Percentiles rank a stretch among this genome's conserved stretches.
phyloP scores from a whole-genome alignment of 148 eudicot species.

The Chenopodium quinoa region DNA sequence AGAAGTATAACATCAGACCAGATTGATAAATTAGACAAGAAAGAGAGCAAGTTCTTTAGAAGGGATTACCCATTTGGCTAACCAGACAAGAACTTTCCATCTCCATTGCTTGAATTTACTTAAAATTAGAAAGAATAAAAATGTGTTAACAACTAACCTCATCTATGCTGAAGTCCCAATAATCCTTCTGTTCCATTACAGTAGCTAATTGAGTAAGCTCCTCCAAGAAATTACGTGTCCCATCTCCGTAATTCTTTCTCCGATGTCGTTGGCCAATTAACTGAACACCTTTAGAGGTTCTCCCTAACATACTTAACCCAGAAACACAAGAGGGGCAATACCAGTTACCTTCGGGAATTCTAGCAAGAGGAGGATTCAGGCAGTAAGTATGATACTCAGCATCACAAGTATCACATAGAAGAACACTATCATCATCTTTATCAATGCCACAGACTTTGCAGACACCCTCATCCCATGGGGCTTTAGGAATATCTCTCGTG shows the following conservation, averaged over 20 bases:
- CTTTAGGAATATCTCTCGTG: slow-evolving; percentile 52
- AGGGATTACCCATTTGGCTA: background rate
- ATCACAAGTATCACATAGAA: slow-evolving; percentile 70
- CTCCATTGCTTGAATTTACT: background rate
- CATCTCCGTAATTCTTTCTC: slow-evolving; percentile 45
- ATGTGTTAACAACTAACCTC: slow-evolving; percentile 44
- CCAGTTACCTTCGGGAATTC: slow-evolving; percentile 77
- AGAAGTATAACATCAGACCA: too few relatives aligned
- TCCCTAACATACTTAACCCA: slow-evolving; percentile 28
- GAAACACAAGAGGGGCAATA: slow-evolving; percentile 69
- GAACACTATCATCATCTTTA: slow-evolving; percentile 64
- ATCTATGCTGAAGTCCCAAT: slow-evolving; percentile 58
- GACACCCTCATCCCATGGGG: slow-evolving; percentile 79
- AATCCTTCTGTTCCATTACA: slow-evolving; percentile 54
- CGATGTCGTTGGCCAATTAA: slow-evolving; percentile 23
- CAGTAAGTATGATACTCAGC: slow-evolving; percentile 77
- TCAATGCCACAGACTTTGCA: slow-evolving; percentile 80
- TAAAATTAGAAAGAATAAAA: background rate
- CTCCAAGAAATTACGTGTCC: slow-evolving; percentile 40
- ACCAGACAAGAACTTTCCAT: background rate
- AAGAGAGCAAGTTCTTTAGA: background rate
- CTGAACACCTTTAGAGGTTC: slow-evolving; percentile 25
- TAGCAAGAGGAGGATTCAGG: slow-evolving; percentile 67
- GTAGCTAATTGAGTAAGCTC: slow-evolving; percentile 41
- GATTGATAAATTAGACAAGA: too few relatives aligned